phyloP scores from a whole-genome alignment of 257 asterid genomes.

The Galeopsis tetrahit region DNA sequence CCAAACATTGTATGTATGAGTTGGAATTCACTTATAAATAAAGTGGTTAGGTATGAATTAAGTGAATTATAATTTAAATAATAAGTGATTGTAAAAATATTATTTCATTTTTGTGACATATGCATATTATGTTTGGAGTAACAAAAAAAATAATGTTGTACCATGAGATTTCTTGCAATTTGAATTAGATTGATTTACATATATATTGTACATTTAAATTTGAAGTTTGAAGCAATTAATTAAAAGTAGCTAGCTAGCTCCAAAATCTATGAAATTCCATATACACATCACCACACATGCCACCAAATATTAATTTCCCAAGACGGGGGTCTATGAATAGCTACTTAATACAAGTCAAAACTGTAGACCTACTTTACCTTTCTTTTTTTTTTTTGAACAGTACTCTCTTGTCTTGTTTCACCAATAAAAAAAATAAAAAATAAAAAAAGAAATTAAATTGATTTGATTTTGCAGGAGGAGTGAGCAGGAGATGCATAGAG shows the following conservation, averaged over 20 bases:
- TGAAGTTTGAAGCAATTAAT: neutral
- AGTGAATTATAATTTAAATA: too few species aligned
- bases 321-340: neutral
- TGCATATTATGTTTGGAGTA: too few species aligned
- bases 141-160: too few species aligned
- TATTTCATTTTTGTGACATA: too few species aligned
- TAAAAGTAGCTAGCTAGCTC: too few species aligned
- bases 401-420: conserved; percentile 14
- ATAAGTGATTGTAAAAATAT: too few species aligned
- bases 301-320: conserved; percentile 4
- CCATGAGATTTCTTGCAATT: too few species aligned
- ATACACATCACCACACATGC: neutral
- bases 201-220: neutral
- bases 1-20: too few species aligned
- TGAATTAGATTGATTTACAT: too few species aligned
- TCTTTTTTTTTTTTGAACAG: neutral
- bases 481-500: conserved; percentile 44
- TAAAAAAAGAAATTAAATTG: neutral
- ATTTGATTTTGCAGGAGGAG: conserved; percentile 49
- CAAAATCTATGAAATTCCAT: conserved; percentile 4
- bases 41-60: too few species aligned
- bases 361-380: neutral
- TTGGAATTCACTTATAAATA: too few species aligned
- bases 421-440: neutral
- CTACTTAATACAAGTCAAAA: conserved; percentile 6